Evolutionary conservation across 225 moss, liverwort and hornwort genomes (phyloP), one percentile per base, ranked within the genome.

Genomic region (Neckera pumila): DNA sequence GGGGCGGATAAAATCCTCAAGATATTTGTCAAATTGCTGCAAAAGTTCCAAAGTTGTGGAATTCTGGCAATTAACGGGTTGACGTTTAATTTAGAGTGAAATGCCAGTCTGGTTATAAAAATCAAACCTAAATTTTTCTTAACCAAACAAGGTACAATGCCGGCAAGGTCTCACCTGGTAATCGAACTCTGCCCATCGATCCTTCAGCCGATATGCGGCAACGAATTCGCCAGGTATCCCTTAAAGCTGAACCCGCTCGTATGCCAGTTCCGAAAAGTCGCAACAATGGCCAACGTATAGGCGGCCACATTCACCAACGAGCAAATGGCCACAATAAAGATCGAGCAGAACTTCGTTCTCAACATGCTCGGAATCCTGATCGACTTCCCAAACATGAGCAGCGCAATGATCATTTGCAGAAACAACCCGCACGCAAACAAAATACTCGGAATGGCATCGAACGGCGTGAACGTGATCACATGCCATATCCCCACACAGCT

Each of bases 331-430:
- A 94, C 92, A 54, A 94, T 73, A 34, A 89, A 89, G 49, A 94
- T 94, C 10, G 94, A 94, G 75, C 94, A 94, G 76, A 89, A 90
- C 85, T 94, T 92, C 17, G 94, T 94, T 3, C 94, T 77, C 3
- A 94, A 45, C 40, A 91, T 20, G n/a, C 86, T 82, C 9, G 92
- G 92, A 36, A 94, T 92, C 16, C 80, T 86, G 34, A 94, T 91
- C 8, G 92, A 92, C 86, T 94, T 92, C 42, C 94, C 94, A 42
- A 94, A 94, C 94, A 94, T 92, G 49, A 94, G 91, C 9, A 94
- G 56, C 42, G 94, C 92, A 47, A 94, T 94, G 70, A 94, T 73
- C 92, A 94, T 94, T 90, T 94, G 94, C 81, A 92, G 22, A 78
- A 91, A 87, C 28, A 94, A 77, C 7, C 94, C 92, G 14, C 76